Base-by-base conservation (phyloP, 208 protist species). In the Leishmania turanica region DNA sequence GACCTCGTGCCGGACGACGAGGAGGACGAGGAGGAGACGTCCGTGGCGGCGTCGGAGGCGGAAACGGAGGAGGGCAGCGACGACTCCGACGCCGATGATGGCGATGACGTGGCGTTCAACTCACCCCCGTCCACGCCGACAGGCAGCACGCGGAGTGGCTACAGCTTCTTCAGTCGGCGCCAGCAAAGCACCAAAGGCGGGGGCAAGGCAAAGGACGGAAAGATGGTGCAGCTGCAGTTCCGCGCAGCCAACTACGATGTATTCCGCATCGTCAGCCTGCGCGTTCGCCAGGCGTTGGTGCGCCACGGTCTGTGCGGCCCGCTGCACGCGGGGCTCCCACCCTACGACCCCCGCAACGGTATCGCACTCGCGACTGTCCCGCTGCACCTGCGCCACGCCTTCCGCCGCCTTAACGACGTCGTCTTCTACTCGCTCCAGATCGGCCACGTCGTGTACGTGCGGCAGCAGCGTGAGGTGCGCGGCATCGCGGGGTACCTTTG, bases 321-420 rank as follows among this genome's bases (percentile, higher is more conserved):
- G 3, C 79, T 90, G 40, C 89, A 92, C 87, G 72, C 69, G 13
- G 89, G 89, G 3, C 80, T 90, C n/a, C 89, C 89, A 0, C 84
- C 89, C 24, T 89, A 90, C 72, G 89, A 92, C 80, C 89, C 89
- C 19, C 89, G 89, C 65, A 92, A 92, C 81, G 89, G 89, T 68
- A 86, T 92, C 53, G 80, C 82, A 42, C 84, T 92, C 53, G 82
- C 89, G 11, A 86, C 86, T 21, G 83, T 92, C 24, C 89, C 89
- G n/a, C 87, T 92, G 42, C 87, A 92, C 83, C 83, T 92, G 8
- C 87, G 89, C 40, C 79, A 87, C 83, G 77, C 82, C 70, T 89
- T 90, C 65, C 83, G 83, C 40, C 80, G 80, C 1, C 72, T 90
- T 21, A 86, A 92, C 60, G 79, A 88, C 53, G 86, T 87, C 6